Percentiles rank a stretch among this genome's conserved stretches.
Evolutionary conservation across 148 eudicot genomes (phyloP).

Genomic region (Fallopia convolvulus): DNA sequence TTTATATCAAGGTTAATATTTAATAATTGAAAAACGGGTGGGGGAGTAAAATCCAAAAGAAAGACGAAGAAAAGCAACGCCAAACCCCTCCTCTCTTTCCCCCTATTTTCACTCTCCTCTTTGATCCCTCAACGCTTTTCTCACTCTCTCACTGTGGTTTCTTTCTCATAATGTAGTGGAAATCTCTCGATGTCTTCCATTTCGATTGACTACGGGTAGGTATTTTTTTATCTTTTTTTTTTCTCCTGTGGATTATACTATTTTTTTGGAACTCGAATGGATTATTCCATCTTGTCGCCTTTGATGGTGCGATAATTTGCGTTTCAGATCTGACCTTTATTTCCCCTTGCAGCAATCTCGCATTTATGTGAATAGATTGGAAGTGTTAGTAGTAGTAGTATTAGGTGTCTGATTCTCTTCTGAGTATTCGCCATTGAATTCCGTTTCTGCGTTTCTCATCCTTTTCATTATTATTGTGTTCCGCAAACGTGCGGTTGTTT

Average conservation of each 20-base stretch:
- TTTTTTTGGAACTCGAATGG: not conserved
- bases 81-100: not conserved
- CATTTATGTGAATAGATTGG: not conserved
- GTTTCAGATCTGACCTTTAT: constrained; percentile 7
- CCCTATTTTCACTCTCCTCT: not conserved
- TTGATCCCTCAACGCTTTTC: not conserved
- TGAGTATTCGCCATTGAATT: not conserved
- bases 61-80: constrained; percentile 10
- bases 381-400: not conserved
- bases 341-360: not conserved
- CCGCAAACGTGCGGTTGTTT: not conserved
- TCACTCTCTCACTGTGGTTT: constrained; percentile 11
- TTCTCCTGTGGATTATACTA: not conserved
- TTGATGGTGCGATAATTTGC: not conserved
- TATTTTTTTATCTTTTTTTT: not conserved
- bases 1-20: not conserved
- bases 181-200: constrained; percentile 15
- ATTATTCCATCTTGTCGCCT: not conserved
- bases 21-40: not conserved
- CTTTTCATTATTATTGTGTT: not conserved
- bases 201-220: constrained; percentile 26
- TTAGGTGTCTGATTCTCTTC: not conserved
- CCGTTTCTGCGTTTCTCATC: not conserved
- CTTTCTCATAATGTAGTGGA: constrained; percentile 13
- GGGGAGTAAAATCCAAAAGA: not conserved